A percentile compares a stretch with the other conserved stretches of the same genome.
phyloP scores from a whole-genome alignment of 192 early-diverging fungal species.

The Coemansia biformis region DNA sequence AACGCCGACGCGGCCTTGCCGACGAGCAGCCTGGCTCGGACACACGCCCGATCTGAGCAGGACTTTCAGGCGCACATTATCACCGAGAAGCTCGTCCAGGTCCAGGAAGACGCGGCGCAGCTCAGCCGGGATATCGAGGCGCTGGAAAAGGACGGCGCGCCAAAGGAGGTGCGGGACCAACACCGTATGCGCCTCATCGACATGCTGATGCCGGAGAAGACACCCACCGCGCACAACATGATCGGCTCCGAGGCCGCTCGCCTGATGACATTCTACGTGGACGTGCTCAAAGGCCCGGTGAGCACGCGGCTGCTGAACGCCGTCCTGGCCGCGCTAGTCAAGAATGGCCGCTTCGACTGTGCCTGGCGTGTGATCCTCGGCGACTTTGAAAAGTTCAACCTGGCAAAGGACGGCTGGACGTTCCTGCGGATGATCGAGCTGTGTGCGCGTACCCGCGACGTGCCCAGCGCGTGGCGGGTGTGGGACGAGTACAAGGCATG shows the following conservation, averaged over 20 bases:
- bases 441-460: constrained; percentile 58
- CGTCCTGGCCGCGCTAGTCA: constrained; percentile 55
- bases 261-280: constrained; percentile 31
- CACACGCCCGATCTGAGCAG: constrained; percentile 11
- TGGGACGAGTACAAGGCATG: constrained; percentile 66
- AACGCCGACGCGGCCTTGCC: constrained; percentile 2
- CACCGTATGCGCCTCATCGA: constrained; percentile 22
- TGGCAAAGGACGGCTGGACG: constrained; percentile 58
- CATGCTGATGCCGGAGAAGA: constrained; percentile 37
- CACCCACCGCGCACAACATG: constrained; percentile 23
- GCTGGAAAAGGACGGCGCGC: background rate
- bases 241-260: constrained; percentile 30
- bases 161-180: constrained; percentile 9
- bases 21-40: background rate
- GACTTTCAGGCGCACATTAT: constrained; percentile 4
- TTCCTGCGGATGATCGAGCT: constrained; percentile 54
- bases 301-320: constrained; percentile 56
- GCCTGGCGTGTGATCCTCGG: constrained; percentile 50
- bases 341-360: constrained; percentile 50
- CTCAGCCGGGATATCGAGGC: constrained; percentile 3
- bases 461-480: constrained; percentile 58
- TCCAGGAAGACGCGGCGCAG: constrained; percentile 22
- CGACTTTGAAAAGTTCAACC: constrained; percentile 49
- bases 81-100: constrained; percentile 19
- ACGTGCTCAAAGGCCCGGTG: constrained; percentile 37